These are phyloP conservation scores for Penicillium sp. DNA, from an alignment of 2,329 filamentous ascomycete species.

Conservation along the genomic window DNA sequence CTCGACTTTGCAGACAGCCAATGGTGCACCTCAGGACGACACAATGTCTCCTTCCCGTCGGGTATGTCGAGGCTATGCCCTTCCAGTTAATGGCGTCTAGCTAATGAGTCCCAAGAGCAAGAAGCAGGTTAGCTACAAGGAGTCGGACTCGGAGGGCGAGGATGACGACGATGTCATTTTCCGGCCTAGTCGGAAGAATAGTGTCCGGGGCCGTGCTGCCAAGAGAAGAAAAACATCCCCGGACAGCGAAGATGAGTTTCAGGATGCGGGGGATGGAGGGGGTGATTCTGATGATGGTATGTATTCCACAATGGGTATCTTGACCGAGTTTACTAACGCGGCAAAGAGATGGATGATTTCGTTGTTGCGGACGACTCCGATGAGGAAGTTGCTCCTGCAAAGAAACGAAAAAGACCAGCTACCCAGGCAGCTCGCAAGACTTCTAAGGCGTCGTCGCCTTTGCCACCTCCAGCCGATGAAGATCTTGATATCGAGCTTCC, in stretches of 20 bases:
- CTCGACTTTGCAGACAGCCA: conserved; percentile 39
- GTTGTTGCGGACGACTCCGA: conserved; percentile 83
- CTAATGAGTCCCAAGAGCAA: conserved; percentile 45
- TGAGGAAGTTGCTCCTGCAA: conserved; percentile 54
- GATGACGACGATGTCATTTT: conserved; percentile 68
- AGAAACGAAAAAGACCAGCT: conserved; percentile 64
- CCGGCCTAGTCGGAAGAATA: conserved; percentile 46
- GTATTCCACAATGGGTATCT: background rate
- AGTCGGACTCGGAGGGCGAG: conserved; percentile 69
- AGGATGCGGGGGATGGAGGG: conserved; percentile 51
- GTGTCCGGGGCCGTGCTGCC: conserved; percentile 40
- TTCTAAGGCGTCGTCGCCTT: conserved; percentile 31
- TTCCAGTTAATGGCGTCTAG: background rate
- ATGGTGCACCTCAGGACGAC: conserved; percentile 33
- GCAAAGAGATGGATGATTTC: conserved; percentile 74
- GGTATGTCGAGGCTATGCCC: conserved; percentile 45
- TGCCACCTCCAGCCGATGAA: conserved; percentile 48
- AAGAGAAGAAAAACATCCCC: conserved; percentile 60
- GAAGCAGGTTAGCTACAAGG: conserved; percentile 67
- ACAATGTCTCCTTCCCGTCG: conserved; percentile 73
- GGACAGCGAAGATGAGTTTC: conserved; percentile 64
- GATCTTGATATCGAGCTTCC: conserved; percentile 52
- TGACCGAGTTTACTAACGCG: conserved; percentile 12
- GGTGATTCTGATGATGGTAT: conserved; percentile 46
- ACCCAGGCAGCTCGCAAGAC: conserved; percentile 42